Evolutionary conservation across 1,139 yeast genomes (phyloP), one percentile per base, ranked within the genome.

Genomic region (Suhomyces bribrorum): DNA sequence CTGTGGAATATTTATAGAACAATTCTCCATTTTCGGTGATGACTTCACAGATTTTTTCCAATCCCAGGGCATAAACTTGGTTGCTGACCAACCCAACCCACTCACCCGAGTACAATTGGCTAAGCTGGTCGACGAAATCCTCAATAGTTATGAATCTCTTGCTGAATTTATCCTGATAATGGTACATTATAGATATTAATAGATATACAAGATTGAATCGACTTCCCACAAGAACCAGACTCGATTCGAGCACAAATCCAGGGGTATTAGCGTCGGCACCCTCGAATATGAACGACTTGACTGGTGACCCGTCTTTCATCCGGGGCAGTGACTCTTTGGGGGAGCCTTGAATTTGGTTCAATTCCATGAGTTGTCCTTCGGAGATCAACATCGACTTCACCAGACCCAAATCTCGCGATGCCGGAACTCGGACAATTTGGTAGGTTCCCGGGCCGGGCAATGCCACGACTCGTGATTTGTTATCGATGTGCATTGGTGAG

Each of bases 21-120:
- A 34, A 38, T 33, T 75, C 81, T 9, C 65, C 79, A 31, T 66
- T 71, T 47, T 79, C 82, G 16, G 54, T 62, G 2, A 78, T 59
- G 0, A 52, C 50, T 12, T 79, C 83, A 45, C 80, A 72, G 2
- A 79, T 59, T 5, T 43, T 38, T 1, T 46, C 49, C 25, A 81
- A 47, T 2, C 62, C 50, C 0, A 33, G 31, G 17, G 47, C 41
- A 6, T 69, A 47, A 6, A 55, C 16, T 1, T 27, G 34, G 26
- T 55, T 53, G 0, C 70, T 62, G 9, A 75, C 31, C 8, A 46
- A 42, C 9, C 48, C 50, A 2, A 48, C 46, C 49, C 76, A 56
- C 3, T 55, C 52, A 0, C 54, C 48, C 2, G 51, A 54, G 25
- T 52, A 44, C 6, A 37, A 14, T 25, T 48, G 40, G 5, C 49